phyloP scores from a whole-genome alignment of 345 rosid species.

The Conringia planisiliqua region DNA sequence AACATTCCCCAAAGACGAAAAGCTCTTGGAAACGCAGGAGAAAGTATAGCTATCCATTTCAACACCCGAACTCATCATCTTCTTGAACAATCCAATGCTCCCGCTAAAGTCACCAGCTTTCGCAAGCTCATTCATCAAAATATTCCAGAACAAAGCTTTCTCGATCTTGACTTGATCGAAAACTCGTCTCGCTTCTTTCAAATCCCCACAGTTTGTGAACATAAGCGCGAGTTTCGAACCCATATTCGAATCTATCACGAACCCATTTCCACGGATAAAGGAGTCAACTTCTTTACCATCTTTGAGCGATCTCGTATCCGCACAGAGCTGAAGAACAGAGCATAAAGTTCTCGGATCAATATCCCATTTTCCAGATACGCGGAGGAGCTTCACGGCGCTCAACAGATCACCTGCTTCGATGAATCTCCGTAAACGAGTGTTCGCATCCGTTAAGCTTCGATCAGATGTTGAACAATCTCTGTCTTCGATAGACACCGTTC shows the following conservation, averaged over 20 bases:
- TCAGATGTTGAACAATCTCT: conserved; percentile 12
- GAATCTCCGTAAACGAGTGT: conserved; percentile 34
- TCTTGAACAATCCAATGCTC: conserved; percentile 42
- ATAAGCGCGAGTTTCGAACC: conserved; percentile 66
- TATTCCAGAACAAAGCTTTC: conserved; percentile 65
- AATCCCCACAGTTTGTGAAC: conserved; percentile 62
- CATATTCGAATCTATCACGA: conserved; percentile 42
- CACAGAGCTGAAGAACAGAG: conserved; percentile 59
- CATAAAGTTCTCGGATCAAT: conserved; percentile 46
- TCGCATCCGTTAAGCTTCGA: conserved; percentile 32
- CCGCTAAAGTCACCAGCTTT: conserved; percentile 47
- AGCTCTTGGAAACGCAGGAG: conserved; percentile 58
- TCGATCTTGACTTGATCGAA: conserved; percentile 46
- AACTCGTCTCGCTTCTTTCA: conserved; percentile 46
- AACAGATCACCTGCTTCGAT: conserved; percentile 45
- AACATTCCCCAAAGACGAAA: conserved; percentile 38
- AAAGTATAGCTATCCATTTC: conserved; percentile 48
- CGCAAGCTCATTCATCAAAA: conserved; percentile 53
- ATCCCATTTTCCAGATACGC: conserved; percentile 28
- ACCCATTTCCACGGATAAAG: conserved; percentile 37
- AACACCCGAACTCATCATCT: conserved; percentile 48
- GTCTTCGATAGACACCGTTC: conserved; percentile 6
- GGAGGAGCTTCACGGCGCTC: conserved; percentile 45
- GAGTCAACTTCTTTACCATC: conserved; percentile 53
- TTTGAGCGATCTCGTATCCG: conserved; percentile 43